Conservation (phyloP, 73 alveolate genomes). For the Symbiodinium natans region DNA sequence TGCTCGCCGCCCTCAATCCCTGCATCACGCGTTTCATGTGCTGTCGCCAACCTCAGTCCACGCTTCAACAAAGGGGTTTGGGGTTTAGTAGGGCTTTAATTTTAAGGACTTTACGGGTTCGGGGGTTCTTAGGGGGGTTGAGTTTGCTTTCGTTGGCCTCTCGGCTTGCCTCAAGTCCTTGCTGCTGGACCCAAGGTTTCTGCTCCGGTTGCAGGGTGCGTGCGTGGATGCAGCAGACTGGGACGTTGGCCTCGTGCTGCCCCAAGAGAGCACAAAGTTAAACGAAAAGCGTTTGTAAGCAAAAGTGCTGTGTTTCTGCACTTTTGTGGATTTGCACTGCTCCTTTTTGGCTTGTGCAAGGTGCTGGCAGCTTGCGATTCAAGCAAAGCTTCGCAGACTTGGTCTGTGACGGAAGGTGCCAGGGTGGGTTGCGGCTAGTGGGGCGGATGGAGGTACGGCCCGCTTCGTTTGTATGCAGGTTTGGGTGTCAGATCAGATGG, state of each 20-base stretch:
- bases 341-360: background rate
- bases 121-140: too few species aligned
- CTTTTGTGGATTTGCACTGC: too few species aligned
- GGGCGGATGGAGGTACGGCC: too few species aligned
- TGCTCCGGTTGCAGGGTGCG: constrained; percentile 11
- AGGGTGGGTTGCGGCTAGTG: too few species aligned
- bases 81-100: too few species aligned
- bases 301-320: background rate
- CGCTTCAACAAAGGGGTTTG: too few species aligned
- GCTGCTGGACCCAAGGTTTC: background rate
- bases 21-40: too few species aligned
- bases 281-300: background rate
- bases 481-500: constrained; percentile 18
- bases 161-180: too few species aligned
- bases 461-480: background rate
- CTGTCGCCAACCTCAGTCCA: too few species aligned
- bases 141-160: too few species aligned
- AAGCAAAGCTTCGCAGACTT: background rate
- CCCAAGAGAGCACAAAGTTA: background rate
- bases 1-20: background rate
- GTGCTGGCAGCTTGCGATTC: background rate
- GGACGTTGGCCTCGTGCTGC: background rate
- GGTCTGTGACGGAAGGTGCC: background rate
- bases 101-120: too few species aligned
- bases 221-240: background rate